Conservation (phyloP, 805 yeast genomes). For the Diddensiella caesifluorescens region DNA sequence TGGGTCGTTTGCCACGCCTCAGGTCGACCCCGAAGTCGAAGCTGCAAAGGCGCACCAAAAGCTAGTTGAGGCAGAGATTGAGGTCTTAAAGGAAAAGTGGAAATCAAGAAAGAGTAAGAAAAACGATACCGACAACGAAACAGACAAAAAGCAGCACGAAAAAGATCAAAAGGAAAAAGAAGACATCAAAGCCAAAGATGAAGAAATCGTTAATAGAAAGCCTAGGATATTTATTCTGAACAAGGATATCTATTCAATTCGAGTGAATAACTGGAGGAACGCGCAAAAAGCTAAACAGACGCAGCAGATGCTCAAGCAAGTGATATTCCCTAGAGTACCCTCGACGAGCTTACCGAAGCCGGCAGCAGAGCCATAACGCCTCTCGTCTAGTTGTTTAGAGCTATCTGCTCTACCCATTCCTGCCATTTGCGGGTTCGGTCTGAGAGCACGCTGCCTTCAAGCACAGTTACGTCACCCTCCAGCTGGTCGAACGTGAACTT, state of each 20-base stretch:
- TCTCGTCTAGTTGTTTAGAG: constrained; percentile 43
- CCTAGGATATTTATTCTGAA: constrained; percentile 40
- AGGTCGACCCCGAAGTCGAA: constrained; percentile 37
- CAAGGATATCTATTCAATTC: constrained; percentile 38
- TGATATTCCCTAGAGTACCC: constrained; percentile 35
- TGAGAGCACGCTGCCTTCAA: constrained; percentile 67
- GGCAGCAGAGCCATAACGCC: constrained; percentile 1
- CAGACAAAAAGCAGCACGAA: constrained; percentile 15
- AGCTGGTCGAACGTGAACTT: constrained; percentile 59
- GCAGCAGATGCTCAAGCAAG: constrained; percentile 29
- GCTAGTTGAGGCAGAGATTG: constrained; percentile 31
- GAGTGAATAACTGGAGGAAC: constrained; percentile 33
- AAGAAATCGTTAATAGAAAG: constrained; percentile 27
- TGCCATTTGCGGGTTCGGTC: constrained; percentile 55
- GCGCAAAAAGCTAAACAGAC: constrained; percentile 29
- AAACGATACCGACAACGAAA: constrained; percentile 13
- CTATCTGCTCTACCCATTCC: constrained; percentile 73
- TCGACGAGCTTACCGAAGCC: constrained; percentile 16
- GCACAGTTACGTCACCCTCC: constrained; percentile 58
- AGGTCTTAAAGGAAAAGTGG: constrained; percentile 31
- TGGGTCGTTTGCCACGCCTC: constrained; percentile 41
- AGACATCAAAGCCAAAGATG: constrained; percentile 20
- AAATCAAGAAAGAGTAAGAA: constrained; percentile 19
- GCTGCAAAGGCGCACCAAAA: constrained; percentile 26
- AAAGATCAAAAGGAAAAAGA: constrained; percentile 18